Conservation (phyloP, 2,329 filamentous ascomycete species). For the Aureobasidium vineae region DNA sequence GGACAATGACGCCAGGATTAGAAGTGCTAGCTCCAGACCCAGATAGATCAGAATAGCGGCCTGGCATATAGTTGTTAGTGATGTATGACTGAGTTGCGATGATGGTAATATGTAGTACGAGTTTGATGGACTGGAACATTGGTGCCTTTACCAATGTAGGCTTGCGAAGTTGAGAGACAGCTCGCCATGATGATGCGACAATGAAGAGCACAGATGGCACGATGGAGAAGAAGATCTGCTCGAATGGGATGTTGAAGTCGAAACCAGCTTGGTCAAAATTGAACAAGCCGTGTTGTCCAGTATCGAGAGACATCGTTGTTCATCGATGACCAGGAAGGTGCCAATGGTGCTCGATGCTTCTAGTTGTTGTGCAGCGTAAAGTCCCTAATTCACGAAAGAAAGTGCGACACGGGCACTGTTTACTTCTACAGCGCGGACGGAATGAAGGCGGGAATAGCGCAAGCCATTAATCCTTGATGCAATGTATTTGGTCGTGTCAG, state of each 20-base stretch:
- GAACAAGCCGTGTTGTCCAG: background rate
- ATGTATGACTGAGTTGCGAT: background rate
- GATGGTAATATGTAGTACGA: background rate
- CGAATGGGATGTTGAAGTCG: constrained; percentile 11
- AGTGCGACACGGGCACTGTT: background rate
- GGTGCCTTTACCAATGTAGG: background rate
- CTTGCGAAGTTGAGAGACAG: background rate
- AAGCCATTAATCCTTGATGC: background rate
- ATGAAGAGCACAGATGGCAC: constrained; percentile 9
- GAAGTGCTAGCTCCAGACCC: background rate
- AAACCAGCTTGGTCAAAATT: background rate
- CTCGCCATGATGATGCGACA: constrained; percentile 11
- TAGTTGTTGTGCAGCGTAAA: background rate
- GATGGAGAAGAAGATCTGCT: constrained; percentile 1
- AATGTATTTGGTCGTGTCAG: background rate
- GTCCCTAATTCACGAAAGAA: background rate
- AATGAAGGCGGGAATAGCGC: too few relatives aligned
- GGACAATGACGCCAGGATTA: background rate
- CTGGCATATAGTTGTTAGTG: background rate
- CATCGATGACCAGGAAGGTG: background rate
- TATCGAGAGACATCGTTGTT: background rate
- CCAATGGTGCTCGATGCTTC: background rate
- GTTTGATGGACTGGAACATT: constrained; percentile 2
- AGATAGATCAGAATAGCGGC: background rate
- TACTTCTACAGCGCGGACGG: too few relatives aligned